Evolutionary conservation across 495 filamentous ascomycete species (phyloP).

Genomic region (Hypoxylon perforatum): DNA sequence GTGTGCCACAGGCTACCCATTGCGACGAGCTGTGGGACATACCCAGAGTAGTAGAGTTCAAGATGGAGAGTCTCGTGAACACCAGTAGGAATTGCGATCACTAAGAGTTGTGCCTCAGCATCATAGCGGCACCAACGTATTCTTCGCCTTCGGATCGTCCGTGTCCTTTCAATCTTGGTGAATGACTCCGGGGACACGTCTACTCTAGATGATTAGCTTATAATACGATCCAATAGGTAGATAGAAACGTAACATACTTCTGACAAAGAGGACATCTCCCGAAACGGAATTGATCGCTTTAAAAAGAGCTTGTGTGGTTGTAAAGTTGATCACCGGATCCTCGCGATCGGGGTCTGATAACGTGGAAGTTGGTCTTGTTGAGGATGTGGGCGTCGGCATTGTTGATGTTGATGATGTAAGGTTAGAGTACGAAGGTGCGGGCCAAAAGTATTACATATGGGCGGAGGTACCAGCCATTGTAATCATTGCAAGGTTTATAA

Average conservation of each 20-base stretch:
- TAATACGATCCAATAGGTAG: constrained; percentile 6
- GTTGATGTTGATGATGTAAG: constrained; percentile 2
- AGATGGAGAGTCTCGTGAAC: constrained; percentile 37
- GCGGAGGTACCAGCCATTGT: no score
- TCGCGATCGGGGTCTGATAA: constrained; percentile 2
- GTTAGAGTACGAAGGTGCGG: background rate
- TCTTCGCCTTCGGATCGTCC: constrained; percentile 26
- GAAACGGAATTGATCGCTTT: constrained; percentile 6
- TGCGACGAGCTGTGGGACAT: constrained; percentile 19
- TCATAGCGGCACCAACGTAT: constrained; percentile 41
- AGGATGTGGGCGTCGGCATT: constrained; percentile 3
- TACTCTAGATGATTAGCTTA: constrained; percentile 10
- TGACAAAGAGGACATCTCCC: constrained; percentile 5
- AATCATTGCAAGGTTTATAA: no score
- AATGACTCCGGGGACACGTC: constrained; percentile 7
- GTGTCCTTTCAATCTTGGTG: constrained; percentile 25
- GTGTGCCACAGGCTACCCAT: constrained; percentile 11
- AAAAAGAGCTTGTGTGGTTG: constrained; percentile 7
- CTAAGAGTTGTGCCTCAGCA: constrained; percentile 14
- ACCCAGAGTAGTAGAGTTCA: constrained; percentile 8
- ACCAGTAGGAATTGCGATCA: constrained; percentile 32
- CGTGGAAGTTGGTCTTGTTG: background rate
- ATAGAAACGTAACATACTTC: background rate
- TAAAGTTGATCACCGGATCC: constrained; percentile 4
- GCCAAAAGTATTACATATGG: no score